Base-by-base conservation (phyloP, 1,284 basidiomycete species). In the Ustilago trichophora region DNA sequence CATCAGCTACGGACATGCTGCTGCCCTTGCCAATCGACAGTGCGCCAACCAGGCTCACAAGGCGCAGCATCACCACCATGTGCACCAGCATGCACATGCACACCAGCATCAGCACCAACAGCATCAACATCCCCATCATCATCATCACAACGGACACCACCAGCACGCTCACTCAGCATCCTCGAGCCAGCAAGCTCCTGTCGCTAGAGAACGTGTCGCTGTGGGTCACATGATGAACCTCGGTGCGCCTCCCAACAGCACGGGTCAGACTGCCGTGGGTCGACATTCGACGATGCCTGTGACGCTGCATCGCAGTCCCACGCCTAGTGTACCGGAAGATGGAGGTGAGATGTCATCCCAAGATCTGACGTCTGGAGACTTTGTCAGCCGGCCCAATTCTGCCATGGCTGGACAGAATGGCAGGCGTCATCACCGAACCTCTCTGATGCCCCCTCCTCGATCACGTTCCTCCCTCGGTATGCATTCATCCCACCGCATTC, bases 341-440 rank as follows among this genome's bases (percentile, higher is more conserved):
- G 75, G 75, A 18, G 75, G 71, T 19, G 75, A 77, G 33, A 77
- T 77, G 75, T 37, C 72, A 13, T 59, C 62, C 19, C 66, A 62
- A 16, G 62, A 58, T 34, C 44, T 69, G 16, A 69, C 64, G 6
- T 54, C 55, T 18, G 56, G 59, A 16, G 65, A 64, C 24, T 56
- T 72, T 45, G 53, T 60, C 19, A 35, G 31, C n/a, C 55, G 65
- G n/a, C 56, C 64, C 46, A 59, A 54, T 27, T 57, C 55, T 16
- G 60, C 64, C 1, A 54, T 60, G 57, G 51, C 50, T 5, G 27
- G 21, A 3, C 46, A 46, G 15, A 45, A 33, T 3, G 49, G 57
- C n/a, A n/a, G n/a, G 33, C 67, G 48, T 18, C 47, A 54, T n/a
- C 63, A 68, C 26, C 49, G 60, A 6, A 55, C 51, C 19, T 57